Base-by-base conservation (phyloP, 176 grass and related monocot species). In the Saccharum spontaneum region DNA sequence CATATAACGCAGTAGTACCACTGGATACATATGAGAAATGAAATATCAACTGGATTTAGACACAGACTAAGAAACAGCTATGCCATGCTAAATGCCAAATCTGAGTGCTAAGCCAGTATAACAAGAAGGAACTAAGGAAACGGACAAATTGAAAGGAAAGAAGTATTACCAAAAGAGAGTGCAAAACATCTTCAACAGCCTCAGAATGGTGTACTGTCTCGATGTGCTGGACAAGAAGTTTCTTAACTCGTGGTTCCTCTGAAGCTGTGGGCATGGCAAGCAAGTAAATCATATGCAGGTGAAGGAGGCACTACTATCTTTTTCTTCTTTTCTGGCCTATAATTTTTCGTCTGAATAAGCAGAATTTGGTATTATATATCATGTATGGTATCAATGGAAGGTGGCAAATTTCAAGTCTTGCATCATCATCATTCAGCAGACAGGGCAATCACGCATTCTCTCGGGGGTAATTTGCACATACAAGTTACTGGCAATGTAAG, bases 181-280 rank as follows among this genome's bases (percentile, higher is more conserved):
- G 92, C 73, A 94, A 38, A 49, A 91, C 90, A 87, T 82, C 91
- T 84, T 80, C 76, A 60, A 93, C 86, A 48, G 82, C 81, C 64
- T 84, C 88, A 44, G 92, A 91, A 37, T 88, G 64, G 34, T 84
- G 86, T 3, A 93, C 64, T 71, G 92, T 98, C 52, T 98, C 89
- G 54, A 98, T 76, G 65, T 93, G 92, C 46, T 94, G 95, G 57
- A 91, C 79, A 41, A 94, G 82, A 79, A 98, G 66, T 83, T 94
- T 98, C 85, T 94, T 98, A 36, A 90, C 55, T 31, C 74, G 84
- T 17, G 79, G 44, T 61, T 91, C 92, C 79, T 91, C 89, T 54
- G 40, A 74, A 89, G 34, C 49, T 89, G 48, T 39, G 71, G 7
- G 52, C 77, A 88, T 20, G 69, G 36, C 4, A 80, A 78, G 0